These are phyloP conservation scores for Kazachstania africana DNA, from an alignment of 805 yeast genomes.

Conservation along the genomic window DNA sequence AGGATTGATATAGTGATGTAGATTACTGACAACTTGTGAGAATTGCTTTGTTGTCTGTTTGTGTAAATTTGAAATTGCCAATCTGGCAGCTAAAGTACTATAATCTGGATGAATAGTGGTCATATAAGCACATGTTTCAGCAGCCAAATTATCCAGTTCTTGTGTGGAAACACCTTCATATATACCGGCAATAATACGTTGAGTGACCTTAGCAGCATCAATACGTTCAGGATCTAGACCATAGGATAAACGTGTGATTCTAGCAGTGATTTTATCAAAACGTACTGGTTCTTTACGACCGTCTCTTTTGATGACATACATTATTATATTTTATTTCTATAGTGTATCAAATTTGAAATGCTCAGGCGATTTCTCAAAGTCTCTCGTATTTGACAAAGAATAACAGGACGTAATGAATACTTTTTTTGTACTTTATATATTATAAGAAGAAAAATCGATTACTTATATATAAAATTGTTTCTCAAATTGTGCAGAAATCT, in stretches of 20 bases:
- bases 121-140: slow-evolving; percentile 93
- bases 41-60: slow-evolving; percentile 78
- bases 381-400: not conserved
- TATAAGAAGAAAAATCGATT: too few relatives aligned
- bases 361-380: not conserved
- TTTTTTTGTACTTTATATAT: too few relatives aligned
- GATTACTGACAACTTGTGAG: slow-evolving; percentile 54
- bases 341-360: too few relatives aligned
- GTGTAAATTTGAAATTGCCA: slow-evolving; percentile 84
- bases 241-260: slow-evolving; percentile 82
- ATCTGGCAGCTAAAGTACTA: slow-evolving; percentile 84
- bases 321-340: too few relatives aligned
- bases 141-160: slow-evolving; percentile 69
- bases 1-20: slow-evolving; percentile 68
- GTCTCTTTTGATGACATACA: slow-evolving; percentile 83
- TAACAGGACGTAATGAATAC: too few relatives aligned
- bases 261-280: slow-evolving; percentile 90
- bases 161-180: slow-evolving; percentile 88
- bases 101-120: slow-evolving; percentile 96
- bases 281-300: slow-evolving; percentile 90
- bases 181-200: slow-evolving; percentile 67
- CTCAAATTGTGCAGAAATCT: too few relatives aligned
- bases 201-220: slow-evolving; percentile 86
- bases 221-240: slow-evolving; percentile 81
- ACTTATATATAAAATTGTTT: too few relatives aligned